Evolutionary conservation across 768 basidiomycete species (phyloP).

Genomic region (Russula ochroleuca): DNA sequence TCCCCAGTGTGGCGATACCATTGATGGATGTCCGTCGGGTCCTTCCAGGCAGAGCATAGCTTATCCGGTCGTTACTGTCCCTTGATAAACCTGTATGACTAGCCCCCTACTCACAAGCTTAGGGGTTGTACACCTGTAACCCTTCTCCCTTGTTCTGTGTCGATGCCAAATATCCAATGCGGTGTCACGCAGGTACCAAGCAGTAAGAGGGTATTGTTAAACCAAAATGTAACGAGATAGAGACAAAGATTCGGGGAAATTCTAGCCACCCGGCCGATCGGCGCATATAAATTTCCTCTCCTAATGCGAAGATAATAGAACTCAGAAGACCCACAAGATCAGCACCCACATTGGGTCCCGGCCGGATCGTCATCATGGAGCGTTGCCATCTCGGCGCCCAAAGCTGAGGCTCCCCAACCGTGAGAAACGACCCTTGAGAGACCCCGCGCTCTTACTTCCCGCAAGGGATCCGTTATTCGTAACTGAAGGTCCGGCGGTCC

Average conservation of each 20-base stretch:
- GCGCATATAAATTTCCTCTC: constrained; percentile 12
- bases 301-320: neutral
- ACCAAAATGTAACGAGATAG: constrained; percentile 1
- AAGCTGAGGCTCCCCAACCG: constrained; percentile 73
- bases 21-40: constrained; percentile 4
- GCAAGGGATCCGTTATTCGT: constrained; percentile 50
- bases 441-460: constrained; percentile 53
- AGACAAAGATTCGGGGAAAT: neutral
- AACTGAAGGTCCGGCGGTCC: constrained; percentile 37
- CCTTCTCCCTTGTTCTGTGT: neutral
- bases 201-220: constrained; percentile 15
- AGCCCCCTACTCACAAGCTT: neutral
- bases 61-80: constrained; percentile 8
- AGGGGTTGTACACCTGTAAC: constrained; percentile 3
- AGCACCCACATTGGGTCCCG: neutral
- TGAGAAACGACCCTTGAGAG: constrained; percentile 69
- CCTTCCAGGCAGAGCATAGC: constrained; percentile 8
- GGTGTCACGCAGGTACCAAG: neutral
- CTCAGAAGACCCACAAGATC: neutral
- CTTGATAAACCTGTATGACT: constrained; percentile 12
- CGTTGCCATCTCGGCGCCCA: constrained; percentile 43
- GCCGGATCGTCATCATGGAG: constrained; percentile 9
- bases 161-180: neutral
- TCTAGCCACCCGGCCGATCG: constrained; percentile 2
- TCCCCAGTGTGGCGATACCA: constrained; percentile 15